Evolutionary conservation across 805 yeast genomes (phyloP), one percentile per base, ranked within the genome.

Genomic region (Wickerhamiella siamensis): DNA sequence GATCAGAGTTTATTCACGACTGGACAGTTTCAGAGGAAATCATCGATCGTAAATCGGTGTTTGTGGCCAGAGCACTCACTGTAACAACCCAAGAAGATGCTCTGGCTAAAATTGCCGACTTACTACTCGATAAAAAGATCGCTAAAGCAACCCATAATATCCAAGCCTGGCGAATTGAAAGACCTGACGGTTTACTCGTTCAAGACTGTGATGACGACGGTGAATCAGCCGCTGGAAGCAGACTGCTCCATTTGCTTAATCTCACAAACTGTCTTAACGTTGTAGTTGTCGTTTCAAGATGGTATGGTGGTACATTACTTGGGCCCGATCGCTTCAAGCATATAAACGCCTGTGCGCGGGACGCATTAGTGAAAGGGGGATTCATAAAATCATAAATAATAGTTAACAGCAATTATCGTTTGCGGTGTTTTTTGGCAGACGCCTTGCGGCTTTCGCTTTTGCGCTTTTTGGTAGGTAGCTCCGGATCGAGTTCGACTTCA

Each of bases 151-250:
- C 71, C 1, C 97, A 88, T 59, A 78, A 79, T 46, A 91, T 91
- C 77, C 72, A 76, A 14, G 91, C 95, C 0, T 87, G 88, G 79
- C 65, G 97, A 47, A 79, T 91, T 3, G 67, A 67, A 43, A 58
- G 69, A n/a, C 58, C 55, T 0, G 62, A 62, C 21, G 83, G 77
- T 0, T 33, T 41, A 6, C 66, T 70, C 31, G 71, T 68, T 38
- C 91, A 83, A 52, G 96, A 91, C 52, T 86, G 83, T 51, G 96
- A 91, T 55, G 97, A 91, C 58, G 98, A 88, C 56, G 98, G 98
- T 2, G 98, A 91, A 56, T 71, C 93, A 0, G 97, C 97, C 1
- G 95, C 97, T 1, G 98, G 98, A 8, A 75, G 87, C 4, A 65
- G 95, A 44, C 63, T 87, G 68, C 60, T 86, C 39, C 95, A 84